Evolutionary conservation across 2,329 filamentous ascomycete genomes (phyloP).

Genomic region (Dothistroma septosporum): DNA sequence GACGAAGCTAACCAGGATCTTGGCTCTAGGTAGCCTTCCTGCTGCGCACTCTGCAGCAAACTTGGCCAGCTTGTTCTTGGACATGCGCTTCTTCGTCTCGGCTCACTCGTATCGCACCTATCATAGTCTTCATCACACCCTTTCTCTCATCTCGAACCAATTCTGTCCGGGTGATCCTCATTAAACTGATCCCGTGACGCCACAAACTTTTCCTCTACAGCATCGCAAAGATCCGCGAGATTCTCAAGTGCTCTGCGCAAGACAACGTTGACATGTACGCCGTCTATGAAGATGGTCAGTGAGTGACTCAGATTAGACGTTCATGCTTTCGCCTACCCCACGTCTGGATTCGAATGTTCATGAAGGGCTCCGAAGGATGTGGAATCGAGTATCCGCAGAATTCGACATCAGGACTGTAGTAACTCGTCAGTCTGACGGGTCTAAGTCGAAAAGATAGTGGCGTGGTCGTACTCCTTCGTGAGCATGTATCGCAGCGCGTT

Average conservation of each 20-base stretch:
- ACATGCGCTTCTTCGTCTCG: slow-evolving; percentile 45
- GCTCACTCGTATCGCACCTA: slow-evolving; percentile 43
- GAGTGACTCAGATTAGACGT: neutral
- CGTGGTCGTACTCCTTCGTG: slow-evolving; percentile 82
- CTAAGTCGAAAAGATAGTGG: neutral
- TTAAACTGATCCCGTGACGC: slow-evolving; percentile 61
- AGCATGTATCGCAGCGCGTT: slow-evolving; percentile 93
- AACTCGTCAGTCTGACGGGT: slow-evolving; percentile 3
- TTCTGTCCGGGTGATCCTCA: slow-evolving; percentile 30
- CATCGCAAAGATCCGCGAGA: slow-evolving; percentile 86
- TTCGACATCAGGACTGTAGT: slow-evolving; percentile 78
- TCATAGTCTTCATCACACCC: neutral
- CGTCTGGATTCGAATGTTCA: slow-evolving; percentile 97
- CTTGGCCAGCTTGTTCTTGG: slow-evolving; percentile 34
- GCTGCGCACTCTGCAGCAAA: slow-evolving; percentile 9
- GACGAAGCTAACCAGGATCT: neutral
- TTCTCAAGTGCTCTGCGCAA: slow-evolving; percentile 87
- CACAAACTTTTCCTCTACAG: slow-evolving; percentile 86
- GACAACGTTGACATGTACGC: slow-evolving; percentile 75
- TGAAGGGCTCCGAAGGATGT: slow-evolving; percentile 90
- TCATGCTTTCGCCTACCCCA: slow-evolving; percentile 62
- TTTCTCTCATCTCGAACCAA: slow-evolving; percentile 12
- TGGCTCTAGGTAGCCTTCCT: neutral
- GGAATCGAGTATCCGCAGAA: slow-evolving; percentile 98
- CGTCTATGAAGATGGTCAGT: slow-evolving; percentile 50